These are phyloP conservation scores for Sequoia sempervirens DNA, from an alignment of 75 land plant genomes.

Conservation along the genomic window DNA sequence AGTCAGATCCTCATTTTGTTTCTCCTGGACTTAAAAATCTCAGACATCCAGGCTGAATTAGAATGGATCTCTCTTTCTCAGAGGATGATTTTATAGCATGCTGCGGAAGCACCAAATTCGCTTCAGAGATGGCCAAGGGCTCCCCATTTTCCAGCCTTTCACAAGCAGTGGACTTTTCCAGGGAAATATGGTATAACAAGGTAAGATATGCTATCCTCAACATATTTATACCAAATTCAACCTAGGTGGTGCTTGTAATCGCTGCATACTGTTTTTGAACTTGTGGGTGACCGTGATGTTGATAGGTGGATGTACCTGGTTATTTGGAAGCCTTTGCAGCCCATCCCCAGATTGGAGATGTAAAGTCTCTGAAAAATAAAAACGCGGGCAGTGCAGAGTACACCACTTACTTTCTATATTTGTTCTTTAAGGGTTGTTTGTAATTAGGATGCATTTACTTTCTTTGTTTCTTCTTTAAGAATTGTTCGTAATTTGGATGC, in stretches of 20 bases:
- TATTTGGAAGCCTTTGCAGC: conserved; percentile 92
- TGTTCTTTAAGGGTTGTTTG: background rate
- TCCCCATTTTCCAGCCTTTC: conserved; percentile 49
- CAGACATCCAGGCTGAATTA: background rate
- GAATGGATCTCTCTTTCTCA: conserved; percentile 5
- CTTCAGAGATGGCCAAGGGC: conserved; percentile 54
- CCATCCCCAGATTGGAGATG: conserved; percentile 81
- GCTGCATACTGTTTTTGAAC: background rate
- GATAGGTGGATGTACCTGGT: conserved; percentile 74
- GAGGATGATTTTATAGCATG: conserved; percentile 53
- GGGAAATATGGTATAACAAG: conserved; percentile 82
- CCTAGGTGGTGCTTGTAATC: background rate
- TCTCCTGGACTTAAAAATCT: background rate
- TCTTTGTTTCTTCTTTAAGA: background rate
- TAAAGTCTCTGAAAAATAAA: conserved; percentile 18
- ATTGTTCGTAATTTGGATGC: background rate
- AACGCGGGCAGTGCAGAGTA: conserved; percentile 35
- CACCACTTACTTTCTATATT: conserved; percentile 9
- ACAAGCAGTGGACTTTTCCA: conserved; percentile 55
- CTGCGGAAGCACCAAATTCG: conserved; percentile 79
- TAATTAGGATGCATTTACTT: conserved; percentile 4
- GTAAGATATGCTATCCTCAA: conserved; percentile 20
- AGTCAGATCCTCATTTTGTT: background rate
- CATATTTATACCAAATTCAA: background rate
- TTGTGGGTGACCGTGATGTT: background rate